Base-by-base conservation (phyloP, 768 basidiomycete genomes). In the Amanita rimosa region DNA sequence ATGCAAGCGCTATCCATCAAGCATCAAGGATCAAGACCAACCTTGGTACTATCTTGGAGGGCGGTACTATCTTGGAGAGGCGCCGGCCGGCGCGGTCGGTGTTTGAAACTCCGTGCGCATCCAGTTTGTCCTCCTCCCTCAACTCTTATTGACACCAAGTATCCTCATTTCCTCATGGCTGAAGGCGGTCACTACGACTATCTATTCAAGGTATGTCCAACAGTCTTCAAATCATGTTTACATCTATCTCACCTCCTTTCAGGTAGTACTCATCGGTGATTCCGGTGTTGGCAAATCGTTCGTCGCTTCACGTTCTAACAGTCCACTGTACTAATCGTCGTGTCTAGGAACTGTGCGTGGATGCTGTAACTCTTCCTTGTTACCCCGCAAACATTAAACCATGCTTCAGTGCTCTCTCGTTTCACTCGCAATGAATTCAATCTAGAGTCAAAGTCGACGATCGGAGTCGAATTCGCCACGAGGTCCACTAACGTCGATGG, bases 391-490 rank as follows among this genome's bases (percentile, higher is more conserved):
- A 27, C 19, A 6, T n/a, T 24, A n/a, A 46, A 4, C 8, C 14
- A n/a, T 17, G 10, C 4, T 3, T 27, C 64, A 99, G 96, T 99
- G 68, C 93, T 99, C 64, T 95, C 93, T 70, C 92, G 96, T 62
- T 99, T 99, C 80, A 99, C 96, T 57, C 84, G 94, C 58, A 97
- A 97, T 63, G 94, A 98, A 69, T 99, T 99, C 81, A 96, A 94
- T 73, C 77, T 95, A 57, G 96, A 98, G 63, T 92, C 93, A 38
- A 97, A 98, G 73, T 98, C 95, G 53, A 99, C 96, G 19, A 98
- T 99, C 65, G 95, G 96, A 47, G 95, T 99, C 57, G 95, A 98
- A 68, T 99, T 99, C 59, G 96, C 95, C 3, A 97, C 95, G 36
- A 81, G 96, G 60, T 88, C 90, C 14, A 90, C 92, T 64, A 86